A percentile compares a stretch with the other conserved stretches of the same genome.
Evolutionary conservation across 2,329 filamentous ascomycete species (phyloP).

Genomic region (Colletotrichum sp.): DNA sequence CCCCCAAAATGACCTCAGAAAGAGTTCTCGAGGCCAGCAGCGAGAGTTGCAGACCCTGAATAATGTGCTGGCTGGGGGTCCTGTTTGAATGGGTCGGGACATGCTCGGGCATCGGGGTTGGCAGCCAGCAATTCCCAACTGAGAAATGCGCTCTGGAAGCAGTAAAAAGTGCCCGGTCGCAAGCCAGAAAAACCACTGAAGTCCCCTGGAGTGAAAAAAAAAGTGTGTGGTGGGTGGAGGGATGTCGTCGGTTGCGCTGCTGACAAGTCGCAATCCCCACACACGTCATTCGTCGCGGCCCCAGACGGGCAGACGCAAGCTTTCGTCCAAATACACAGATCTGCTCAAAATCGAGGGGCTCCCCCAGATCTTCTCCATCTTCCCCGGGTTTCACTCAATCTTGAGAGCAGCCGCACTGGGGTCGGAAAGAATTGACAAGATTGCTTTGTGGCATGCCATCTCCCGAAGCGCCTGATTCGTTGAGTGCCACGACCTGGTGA

Average conservation of each 20-base stretch:
- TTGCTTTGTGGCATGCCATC: slow-evolving; percentile 17
- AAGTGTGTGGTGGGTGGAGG: background rate
- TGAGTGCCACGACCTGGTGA: slow-evolving; percentile 24
- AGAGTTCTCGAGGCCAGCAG: background rate
- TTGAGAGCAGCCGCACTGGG: slow-evolving; percentile 5
- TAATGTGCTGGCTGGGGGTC: background rate
- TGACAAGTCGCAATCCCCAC: slow-evolving; percentile 13
- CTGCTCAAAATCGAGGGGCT: slow-evolving; percentile 22
- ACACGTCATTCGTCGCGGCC: slow-evolving; percentile 8
- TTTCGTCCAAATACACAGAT: slow-evolving; percentile 6
- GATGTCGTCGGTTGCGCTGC: slow-evolving; percentile 5
- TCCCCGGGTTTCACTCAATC: slow-evolving; percentile 20
- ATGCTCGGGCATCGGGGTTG: background rate
- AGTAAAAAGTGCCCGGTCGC: background rate
- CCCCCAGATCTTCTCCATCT: slow-evolving; percentile 22
- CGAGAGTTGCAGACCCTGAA: background rate
- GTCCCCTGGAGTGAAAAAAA: background rate
- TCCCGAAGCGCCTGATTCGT: slow-evolving; percentile 23
- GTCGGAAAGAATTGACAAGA: slow-evolving; percentile 19
- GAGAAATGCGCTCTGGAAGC: background rate
- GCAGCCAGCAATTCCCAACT: background rate
- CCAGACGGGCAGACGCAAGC: background rate
- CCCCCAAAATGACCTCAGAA: background rate
- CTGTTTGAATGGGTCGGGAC: background rate
- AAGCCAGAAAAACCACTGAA: background rate